phyloP scores from a whole-genome alignment of 257 asterid species.

The Paulownia fortunei region DNA sequence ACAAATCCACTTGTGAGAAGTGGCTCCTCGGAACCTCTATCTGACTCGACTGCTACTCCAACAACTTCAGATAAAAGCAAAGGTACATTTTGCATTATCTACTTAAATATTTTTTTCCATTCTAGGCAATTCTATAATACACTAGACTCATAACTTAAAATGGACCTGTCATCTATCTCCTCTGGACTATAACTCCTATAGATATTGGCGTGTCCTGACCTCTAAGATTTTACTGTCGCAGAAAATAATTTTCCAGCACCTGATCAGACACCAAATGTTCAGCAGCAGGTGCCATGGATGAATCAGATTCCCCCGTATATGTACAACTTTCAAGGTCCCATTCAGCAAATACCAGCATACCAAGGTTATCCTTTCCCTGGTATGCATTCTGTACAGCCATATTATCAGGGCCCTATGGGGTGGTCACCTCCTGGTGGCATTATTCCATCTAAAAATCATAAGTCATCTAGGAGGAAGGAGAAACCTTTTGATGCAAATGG shows the following conservation, averaged over 20 bases:
- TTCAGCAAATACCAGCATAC: constrained; percentile 54
- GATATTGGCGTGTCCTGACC: constrained; percentile 20
- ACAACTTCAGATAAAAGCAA: constrained; percentile 50
- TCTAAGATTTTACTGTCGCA: constrained; percentile 33
- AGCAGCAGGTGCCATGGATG: constrained; percentile 80
- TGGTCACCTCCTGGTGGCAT: constrained; percentile 57
- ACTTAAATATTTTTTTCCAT: not conserved
- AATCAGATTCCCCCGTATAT: constrained; percentile 76
- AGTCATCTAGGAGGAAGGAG: constrained; percentile 56
- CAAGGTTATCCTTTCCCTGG: constrained; percentile 65
- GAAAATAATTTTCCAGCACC: constrained; percentile 50
- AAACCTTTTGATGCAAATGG: constrained; percentile 44
- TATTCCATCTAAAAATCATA: constrained; percentile 41
- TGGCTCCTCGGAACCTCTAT: constrained; percentile 51
- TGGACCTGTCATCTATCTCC: not conserved
- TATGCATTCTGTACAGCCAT: constrained; percentile 57
- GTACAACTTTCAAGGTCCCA: constrained; percentile 65
- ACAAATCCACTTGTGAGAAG: constrained; percentile 36
- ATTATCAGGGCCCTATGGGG: constrained; percentile 66
- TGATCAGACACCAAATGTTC: constrained; percentile 52
- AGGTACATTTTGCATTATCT: constrained; percentile 45
- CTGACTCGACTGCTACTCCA: constrained; percentile 42
- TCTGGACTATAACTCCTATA: not conserved
- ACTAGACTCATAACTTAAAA: not conserved
- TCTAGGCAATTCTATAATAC: not conserved